phyloP scores from a whole-genome alignment of 2,329 filamentous ascomycete genomes.

The Sarocladium oryzae region DNA sequence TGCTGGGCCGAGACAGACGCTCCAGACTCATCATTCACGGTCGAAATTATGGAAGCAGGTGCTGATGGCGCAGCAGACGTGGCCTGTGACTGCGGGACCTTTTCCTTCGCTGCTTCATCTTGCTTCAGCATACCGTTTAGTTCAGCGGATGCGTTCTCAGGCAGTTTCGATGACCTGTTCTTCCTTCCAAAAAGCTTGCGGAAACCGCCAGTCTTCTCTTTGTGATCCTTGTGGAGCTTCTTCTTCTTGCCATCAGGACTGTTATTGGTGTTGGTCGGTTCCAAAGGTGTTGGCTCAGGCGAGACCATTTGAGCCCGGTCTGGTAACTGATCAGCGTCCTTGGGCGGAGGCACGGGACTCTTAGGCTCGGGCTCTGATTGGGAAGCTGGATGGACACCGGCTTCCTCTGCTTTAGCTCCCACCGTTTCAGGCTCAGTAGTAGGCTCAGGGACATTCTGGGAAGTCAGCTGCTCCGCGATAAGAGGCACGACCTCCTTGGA shows the following conservation, averaged over 20 bases:
- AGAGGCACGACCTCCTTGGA: conserved; percentile 31
- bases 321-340: conserved; percentile 9
- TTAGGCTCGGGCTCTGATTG: neutral
- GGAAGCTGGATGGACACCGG: neutral
- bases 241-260: conserved; percentile 18
- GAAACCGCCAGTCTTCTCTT: conserved; percentile 45
- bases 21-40: conserved; percentile 16
- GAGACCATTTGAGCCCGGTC: conserved; percentile 17
- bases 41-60: conserved; percentile 8
- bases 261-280: neutral
- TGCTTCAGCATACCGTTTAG: conserved; percentile 44
- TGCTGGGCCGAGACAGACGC: conserved; percentile 16
- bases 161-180: conserved; percentile 51
- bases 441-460: conserved; percentile 12
- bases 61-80: conserved; percentile 19
- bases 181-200: conserved; percentile 62
- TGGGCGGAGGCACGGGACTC: conserved; percentile 18
- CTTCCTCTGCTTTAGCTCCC: conserved; percentile 4
- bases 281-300: conserved; percentile 23
- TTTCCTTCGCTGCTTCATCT: conserved; percentile 23
- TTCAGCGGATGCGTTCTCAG: conserved; percentile 46
- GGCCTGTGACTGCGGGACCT: conserved; percentile 17
- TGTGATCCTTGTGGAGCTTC: conserved; percentile 49
- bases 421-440: conserved; percentile 7
- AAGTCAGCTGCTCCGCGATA: conserved; percentile 10